These are phyloP conservation scores for Bothriochloa decipiens DNA, from an alignment of 176 grass and related monocot genomes.

Conservation along the genomic window DNA sequence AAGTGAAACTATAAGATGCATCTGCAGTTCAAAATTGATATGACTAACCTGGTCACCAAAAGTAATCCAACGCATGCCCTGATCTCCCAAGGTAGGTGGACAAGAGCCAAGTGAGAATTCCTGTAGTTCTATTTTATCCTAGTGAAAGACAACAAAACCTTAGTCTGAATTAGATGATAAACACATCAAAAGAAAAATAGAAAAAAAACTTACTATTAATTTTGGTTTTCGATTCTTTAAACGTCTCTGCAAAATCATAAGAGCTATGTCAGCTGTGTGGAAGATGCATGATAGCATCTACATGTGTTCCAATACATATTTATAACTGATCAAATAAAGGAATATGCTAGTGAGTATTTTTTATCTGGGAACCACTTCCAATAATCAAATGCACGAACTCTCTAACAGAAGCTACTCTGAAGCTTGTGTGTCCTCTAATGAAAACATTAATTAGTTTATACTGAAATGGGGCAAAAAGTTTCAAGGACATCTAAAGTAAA, in stretches of 20 bases:
- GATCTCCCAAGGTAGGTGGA: conserved; percentile 79
- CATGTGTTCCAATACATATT: conserved; percentile 25
- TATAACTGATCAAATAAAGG: neutral
- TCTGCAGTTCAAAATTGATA: conserved; percentile 26
- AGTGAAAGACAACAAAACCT: conserved; percentile 30
- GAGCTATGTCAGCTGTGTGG: conserved; percentile 33
- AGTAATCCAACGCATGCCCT: conserved; percentile 85
- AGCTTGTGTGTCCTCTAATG: conserved; percentile 13
- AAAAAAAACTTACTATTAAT: conserved; percentile 70
- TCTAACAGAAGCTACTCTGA: neutral
- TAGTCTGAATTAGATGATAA: conserved; percentile 39
- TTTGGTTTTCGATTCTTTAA: conserved; percentile 86
- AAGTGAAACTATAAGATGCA: conserved; percentile 18
- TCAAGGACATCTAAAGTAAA: neutral
- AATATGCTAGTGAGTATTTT: neutral
- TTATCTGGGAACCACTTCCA: conserved; percentile 5
- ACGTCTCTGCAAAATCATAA: conserved; percentile 68
- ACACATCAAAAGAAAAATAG: conserved; percentile 35
- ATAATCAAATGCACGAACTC: conserved; percentile 14
- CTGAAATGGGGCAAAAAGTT: neutral
- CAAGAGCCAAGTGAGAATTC: conserved; percentile 84
- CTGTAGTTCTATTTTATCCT: conserved; percentile 98
- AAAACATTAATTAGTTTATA: neutral
- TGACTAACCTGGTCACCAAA: conserved; percentile 67
- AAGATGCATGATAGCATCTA: conserved; percentile 8